Conservation (phyloP, 768 basidiomycete species). For the Coprinellus micaceus region DNA sequence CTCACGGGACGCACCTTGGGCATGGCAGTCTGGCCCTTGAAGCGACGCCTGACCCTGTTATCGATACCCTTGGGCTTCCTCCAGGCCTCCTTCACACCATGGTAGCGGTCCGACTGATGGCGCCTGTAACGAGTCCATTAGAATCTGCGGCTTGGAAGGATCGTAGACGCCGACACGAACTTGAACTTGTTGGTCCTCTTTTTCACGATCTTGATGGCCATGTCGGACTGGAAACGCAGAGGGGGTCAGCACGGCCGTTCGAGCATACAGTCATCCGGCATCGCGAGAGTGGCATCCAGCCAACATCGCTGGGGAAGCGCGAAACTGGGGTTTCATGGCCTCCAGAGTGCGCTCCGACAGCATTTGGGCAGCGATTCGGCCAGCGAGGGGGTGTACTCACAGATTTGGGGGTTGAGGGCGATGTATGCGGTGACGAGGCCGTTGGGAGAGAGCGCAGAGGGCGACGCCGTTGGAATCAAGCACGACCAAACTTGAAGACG, state of each 20-base stretch:
- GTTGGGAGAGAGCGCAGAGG: constrained; percentile 14
- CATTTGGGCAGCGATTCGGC: constrained; percentile 15
- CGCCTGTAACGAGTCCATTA: constrained; percentile 50
- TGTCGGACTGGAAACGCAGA: constrained; percentile 34
- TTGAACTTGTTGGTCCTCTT: constrained; percentile 98
- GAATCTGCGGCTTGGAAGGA: neutral
- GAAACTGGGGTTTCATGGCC: constrained; percentile 12
- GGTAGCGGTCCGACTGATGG: constrained; percentile 98
- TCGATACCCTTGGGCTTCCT: constrained; percentile 99
- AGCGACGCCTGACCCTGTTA: constrained; percentile 92
- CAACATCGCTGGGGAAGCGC: constrained; percentile 12
- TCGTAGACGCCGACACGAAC: constrained; percentile 40
- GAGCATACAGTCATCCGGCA: constrained; percentile 27
- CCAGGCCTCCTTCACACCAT: constrained; percentile 97
- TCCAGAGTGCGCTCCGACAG: constrained; percentile 4
- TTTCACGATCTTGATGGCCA: constrained; percentile 77
- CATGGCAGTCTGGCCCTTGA: constrained; percentile 96
- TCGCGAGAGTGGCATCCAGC: constrained; percentile 33
- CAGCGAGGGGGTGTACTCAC: constrained; percentile 43
- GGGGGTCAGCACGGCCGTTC: constrained; percentile 12
- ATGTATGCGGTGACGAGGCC: constrained; percentile 29
- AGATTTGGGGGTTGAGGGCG: constrained; percentile 48
- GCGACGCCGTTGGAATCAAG: constrained; percentile 30
- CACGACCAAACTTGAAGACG: no score
- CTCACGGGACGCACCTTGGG: constrained; percentile 66